phyloP scores from a whole-genome alignment of 257 asterid species.

The Nicotiana tomentosiformis region DNA sequence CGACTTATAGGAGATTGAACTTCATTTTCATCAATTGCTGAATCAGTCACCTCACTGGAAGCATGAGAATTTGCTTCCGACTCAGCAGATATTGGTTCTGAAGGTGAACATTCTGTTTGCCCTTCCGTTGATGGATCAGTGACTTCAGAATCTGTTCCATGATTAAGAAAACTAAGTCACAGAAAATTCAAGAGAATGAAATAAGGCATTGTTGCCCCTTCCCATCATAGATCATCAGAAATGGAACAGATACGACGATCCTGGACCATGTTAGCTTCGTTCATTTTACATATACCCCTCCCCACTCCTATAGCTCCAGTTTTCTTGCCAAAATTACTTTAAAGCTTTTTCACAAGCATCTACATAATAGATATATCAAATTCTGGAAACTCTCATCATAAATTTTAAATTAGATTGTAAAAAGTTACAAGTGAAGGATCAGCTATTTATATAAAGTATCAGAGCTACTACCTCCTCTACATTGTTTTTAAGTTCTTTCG shows the following conservation, averaged over 20 bases:
- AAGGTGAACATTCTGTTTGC: slow-evolving; percentile 15
- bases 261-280: not conserved
- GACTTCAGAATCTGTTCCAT: slow-evolving; percentile 55
- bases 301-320: not conserved
- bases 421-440: not conserved
- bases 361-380: not conserved
- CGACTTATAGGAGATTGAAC: slow-evolving; percentile 42
- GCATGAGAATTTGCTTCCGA: slow-evolving; percentile 35
- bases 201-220: not conserved
- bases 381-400: not conserved
- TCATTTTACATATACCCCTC: not conserved
- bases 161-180: slow-evolving; percentile 15
- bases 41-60: slow-evolving; percentile 51
- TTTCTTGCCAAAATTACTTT: not conserved
- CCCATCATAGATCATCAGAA: not conserved
- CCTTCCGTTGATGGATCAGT: slow-evolving; percentile 25
- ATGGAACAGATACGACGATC: not conserved
- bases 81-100: slow-evolving; percentile 28
- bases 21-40: slow-evolving; percentile 50
- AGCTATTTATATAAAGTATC: not conserved
- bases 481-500: not conserved
- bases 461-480: not conserved
- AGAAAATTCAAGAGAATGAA: not conserved
- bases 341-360: not conserved
- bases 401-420: not conserved